Conservation (phyloP, 2,329 filamentous ascomycete genomes). For the Alternaria triticimaculans region DNA sequence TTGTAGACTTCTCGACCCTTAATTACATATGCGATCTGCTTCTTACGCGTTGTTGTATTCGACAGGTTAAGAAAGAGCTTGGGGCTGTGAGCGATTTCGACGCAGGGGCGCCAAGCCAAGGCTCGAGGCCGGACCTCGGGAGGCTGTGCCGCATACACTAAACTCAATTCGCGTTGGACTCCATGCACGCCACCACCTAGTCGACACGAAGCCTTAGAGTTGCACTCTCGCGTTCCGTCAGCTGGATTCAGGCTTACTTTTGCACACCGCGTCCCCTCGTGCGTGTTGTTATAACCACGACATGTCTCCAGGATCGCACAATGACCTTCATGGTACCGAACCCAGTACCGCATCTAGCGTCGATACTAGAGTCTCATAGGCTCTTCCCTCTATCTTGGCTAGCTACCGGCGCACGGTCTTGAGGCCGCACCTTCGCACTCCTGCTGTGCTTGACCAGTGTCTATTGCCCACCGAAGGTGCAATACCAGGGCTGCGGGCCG, state of each 20-base stretch:
- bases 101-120: background rate
- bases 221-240: slow-evolving; percentile 8
- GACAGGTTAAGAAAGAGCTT: background rate
- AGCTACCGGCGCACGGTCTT: background rate
- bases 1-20: background rate
- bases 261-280: background rate
- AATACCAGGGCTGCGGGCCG: background rate
- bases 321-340: background rate
- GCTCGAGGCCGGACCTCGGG: background rate
- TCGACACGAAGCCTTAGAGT: background rate
- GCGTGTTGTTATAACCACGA: background rate
- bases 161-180: background rate
- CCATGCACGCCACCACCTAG: background rate
- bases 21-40: background rate
- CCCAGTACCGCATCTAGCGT: background rate
- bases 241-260: background rate
- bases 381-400: background rate
- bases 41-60: background rate
- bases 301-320: background rate
- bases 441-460: background rate
- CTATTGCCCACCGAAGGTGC: background rate
- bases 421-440: background rate
- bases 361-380: background rate
- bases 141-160: background rate
- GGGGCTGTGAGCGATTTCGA: background rate